Base-by-base conservation (phyloP, 1,139 yeast genomes). In the Magnusiomyces magnusii region DNA sequence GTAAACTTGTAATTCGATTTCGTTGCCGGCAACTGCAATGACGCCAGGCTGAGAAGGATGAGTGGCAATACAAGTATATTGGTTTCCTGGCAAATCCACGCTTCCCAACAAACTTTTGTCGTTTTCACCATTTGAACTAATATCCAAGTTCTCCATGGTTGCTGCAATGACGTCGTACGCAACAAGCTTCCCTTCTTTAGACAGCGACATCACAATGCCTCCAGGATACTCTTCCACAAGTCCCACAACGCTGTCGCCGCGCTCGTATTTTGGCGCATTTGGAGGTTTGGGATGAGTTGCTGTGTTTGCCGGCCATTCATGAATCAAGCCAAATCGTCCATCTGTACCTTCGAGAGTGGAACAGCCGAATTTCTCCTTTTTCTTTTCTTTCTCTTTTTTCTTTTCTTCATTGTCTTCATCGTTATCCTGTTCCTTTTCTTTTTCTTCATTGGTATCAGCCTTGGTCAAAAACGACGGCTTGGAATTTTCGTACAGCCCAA, bases 21-120 rank as follows among this genome's bases (percentile, higher is more conserved):
- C 76, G 62, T 78, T 76, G 2, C 84, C 84, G 1, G 82, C 82
- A 57, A 75, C 65, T 10, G 70, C 72, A 56, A 66, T 63, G 21
- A 62, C 49, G 21, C 59, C 60, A 3, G 61, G 60, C 41, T 60
- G 57, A 21, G 39, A 44, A 10, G 57, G 58, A 27, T 58, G 59
- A 13, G 61, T 19, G 1, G 60, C 60, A 21, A 44, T 44, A 19
- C 42, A 28, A 28, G 53, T 50, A n/a, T 50, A 50, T 5, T 28
- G 17, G 17, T 50, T 50, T 10, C 53, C 53, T 21, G 53, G 53
- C 24, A 50, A 50, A 2, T 31, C 24, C 2, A 28, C 41, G 17
- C 41, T 50, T 50, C 41, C 53, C 41, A 50, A 31, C 21, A 50
- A 15, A n/a, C 36, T 31, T 10, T 51, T 24, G 19, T 51, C 54